Evolutionary conservation across 2,329 filamentous ascomycete genomes (phyloP).

Genomic region (Xylariaceae sp.): DNA sequence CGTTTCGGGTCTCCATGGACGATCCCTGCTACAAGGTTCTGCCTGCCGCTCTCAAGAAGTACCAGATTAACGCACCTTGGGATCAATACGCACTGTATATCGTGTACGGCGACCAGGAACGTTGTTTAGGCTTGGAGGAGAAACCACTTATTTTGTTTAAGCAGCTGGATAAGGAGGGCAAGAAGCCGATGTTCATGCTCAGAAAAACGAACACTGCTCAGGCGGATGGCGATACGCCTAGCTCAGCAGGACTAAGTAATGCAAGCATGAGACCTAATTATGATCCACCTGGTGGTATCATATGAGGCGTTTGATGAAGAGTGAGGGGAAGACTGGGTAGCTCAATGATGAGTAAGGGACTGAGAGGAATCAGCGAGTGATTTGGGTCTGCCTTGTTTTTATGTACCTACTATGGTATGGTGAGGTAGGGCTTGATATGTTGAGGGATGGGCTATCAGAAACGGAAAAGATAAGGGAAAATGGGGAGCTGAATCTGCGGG

Average conservation of each 20-base stretch:
- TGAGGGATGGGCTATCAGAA: too few relatives aligned
- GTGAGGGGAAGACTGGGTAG: not conserved
- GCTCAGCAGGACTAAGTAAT: conserved; percentile 49
- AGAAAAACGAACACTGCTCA: conserved; percentile 59
- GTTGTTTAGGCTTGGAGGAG: conserved; percentile 86
- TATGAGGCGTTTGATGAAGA: conserved; percentile 33
- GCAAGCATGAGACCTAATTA: conserved; percentile 43
- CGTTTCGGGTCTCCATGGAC: conserved; percentile 95
- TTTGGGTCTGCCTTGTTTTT: not conserved
- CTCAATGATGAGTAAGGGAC: not conserved
- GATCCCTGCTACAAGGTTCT: conserved; percentile 97
- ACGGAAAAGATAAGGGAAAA: not conserved
- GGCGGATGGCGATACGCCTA: conserved; percentile 47
- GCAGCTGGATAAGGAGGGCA: conserved; percentile 91
- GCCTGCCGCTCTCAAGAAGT: conserved; percentile 92
- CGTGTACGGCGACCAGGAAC: conserved; percentile 96
- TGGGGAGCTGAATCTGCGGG: not conserved
- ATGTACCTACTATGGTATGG: not conserved
- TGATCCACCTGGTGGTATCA: conserved; percentile 58
- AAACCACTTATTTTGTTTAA: conserved; percentile 96
- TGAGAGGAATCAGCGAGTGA: not conserved
- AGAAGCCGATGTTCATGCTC: conserved; percentile 99
- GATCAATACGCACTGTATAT: conserved; percentile 97
- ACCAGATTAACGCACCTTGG: conserved; percentile 97
- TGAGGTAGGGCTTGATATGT: too few relatives aligned